Conservation (phyloP, 257 asterid genomes). For the Scutellaria minor region DNA sequence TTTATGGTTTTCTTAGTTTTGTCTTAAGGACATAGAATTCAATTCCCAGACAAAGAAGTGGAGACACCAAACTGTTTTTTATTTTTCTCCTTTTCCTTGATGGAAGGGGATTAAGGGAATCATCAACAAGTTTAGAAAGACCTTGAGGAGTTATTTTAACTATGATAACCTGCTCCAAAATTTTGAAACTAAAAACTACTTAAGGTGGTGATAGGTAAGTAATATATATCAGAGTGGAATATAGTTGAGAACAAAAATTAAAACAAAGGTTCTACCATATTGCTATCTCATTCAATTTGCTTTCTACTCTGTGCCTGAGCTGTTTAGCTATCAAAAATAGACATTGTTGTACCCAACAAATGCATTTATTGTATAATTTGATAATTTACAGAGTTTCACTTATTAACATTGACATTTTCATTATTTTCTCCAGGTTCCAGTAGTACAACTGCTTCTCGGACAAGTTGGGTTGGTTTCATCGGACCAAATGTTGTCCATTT, state of each 20-base stretch:
- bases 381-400: not conserved
- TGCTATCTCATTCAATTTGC: no score
- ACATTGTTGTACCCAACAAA: not conserved
- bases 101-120: no score
- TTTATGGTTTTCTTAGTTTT: not conserved
- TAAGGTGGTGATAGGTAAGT: no score
- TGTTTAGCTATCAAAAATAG: not conserved
- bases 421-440: conserved; percentile 75
- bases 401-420: not conserved
- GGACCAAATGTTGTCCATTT: conserved; percentile 89
- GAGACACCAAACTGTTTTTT: not conserved
- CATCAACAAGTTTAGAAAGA: no score
- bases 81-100: not conserved
- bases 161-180: not conserved
- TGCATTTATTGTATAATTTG: not conserved
- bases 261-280: no score
- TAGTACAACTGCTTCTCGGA: conserved; percentile 92
- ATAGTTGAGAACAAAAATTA: no score
- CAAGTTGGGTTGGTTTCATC: conserved; percentile 93
- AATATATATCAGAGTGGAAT: no score
- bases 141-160: not conserved
- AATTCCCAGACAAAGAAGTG: conserved; percentile 7
- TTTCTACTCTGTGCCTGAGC: not conserved
- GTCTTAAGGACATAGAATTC: not conserved
- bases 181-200: not conserved